phyloP scores from a whole-genome alignment of 768 basidiomycete species.

The Leccinum longicurvipes region DNA sequence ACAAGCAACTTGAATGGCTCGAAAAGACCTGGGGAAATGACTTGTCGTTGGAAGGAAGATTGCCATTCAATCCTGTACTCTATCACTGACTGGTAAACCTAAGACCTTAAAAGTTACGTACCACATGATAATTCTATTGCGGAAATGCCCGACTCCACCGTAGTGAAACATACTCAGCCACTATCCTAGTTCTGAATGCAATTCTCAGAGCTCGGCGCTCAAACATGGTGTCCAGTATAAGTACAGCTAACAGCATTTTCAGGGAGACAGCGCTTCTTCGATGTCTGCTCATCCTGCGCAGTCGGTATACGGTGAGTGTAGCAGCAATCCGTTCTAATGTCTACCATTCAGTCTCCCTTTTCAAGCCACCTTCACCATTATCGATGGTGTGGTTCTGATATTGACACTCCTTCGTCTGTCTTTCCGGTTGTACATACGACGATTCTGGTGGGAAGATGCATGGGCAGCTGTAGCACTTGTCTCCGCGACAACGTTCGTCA shows the following conservation, averaged over 20 bases:
- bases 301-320: not conserved
- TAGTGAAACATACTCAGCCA: no score
- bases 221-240: not conserved
- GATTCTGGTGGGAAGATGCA: not conserved
- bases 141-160: no score
- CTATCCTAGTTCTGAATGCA: not conserved
- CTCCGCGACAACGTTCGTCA: not conserved
- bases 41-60: no score
- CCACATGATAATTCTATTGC: no score
- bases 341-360: not conserved
- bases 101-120: no score
- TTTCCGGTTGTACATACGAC: slow-evolving; percentile 11
- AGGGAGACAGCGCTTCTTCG: not conserved
- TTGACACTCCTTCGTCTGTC: slow-evolving; percentile 15
- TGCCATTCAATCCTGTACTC: no score
- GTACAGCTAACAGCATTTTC: not conserved
- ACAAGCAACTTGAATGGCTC: no score
- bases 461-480: slow-evolving; percentile 12
- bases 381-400: slow-evolving; percentile 2
- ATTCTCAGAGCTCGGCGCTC: not conserved
- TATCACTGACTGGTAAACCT: no score
- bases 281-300: not conserved
- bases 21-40: no score
- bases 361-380: slow-evolving; percentile 2
- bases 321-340: not conserved